Conservation (phyloP, 2,329 filamentous ascomycete species). For the Anthostomella pinea region DNA sequence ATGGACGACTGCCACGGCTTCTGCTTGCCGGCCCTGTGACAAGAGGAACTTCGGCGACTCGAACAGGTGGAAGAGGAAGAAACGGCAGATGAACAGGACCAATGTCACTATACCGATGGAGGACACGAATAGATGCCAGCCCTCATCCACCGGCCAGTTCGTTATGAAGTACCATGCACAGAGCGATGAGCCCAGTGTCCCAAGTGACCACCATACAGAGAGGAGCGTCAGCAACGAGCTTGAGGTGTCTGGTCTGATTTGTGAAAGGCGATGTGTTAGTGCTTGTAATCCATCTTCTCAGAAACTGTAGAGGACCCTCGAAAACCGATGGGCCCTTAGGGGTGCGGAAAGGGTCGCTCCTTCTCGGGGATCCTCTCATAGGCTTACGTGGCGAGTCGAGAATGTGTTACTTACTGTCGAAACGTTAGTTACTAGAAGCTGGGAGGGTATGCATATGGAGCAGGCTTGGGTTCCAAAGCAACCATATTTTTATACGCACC, state of each 20-base stretch:
- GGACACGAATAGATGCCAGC: conserved; percentile 73
- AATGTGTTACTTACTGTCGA: too few relatives aligned
- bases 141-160: conserved; percentile 64
- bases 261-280: too few relatives aligned
- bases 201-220: conserved; percentile 85
- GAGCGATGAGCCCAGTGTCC: conserved; percentile 69
- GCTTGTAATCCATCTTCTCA: too few relatives aligned
- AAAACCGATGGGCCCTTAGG: too few relatives aligned
- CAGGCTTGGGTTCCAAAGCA: too few relatives aligned
- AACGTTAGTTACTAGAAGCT: too few relatives aligned
- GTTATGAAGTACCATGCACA: conserved; percentile 76
- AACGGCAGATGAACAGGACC: conserved; percentile 73
- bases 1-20: conserved; percentile 77
- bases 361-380: too few relatives aligned
- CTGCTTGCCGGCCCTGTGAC: conserved; percentile 69
- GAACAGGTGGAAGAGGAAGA: conserved; percentile 76
- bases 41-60: conserved; percentile 85
- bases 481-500: too few relatives aligned
- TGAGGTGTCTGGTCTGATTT: conserved; percentile 77
- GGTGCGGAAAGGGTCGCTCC: too few relatives aligned
- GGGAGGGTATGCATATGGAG: too few relatives aligned
- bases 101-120: conserved; percentile 72
- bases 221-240: conserved; percentile 72
- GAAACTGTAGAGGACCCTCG: too few relatives aligned
- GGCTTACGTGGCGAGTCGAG: too few relatives aligned